Evolutionary conservation across 345 rosid genomes (phyloP), one percentile per base, ranked within the genome.

Genomic region (Toxicodendron radicans): DNA sequence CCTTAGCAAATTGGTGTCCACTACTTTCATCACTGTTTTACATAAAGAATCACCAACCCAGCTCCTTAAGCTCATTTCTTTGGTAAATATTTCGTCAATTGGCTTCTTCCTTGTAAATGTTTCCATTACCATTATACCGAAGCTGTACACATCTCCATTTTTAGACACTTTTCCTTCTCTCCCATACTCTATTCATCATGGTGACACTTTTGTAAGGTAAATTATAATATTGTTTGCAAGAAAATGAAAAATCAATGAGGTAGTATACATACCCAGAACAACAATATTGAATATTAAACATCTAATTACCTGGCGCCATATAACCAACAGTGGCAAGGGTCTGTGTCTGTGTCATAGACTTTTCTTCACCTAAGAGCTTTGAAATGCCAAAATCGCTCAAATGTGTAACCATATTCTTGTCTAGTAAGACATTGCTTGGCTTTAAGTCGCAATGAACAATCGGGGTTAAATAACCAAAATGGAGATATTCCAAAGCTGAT

Each of bases 401-500:
- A 30, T 49, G 71, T 5, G 43, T 58, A 23, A 66, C 71, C 71
- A 49, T 27, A 8, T 24, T 16, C 49, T 67, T 43, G 1, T 67
- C 59, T 30, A 51, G 23, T 58, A 67, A 14, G 1, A 51, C 41
- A 18, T 67, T 67, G 59, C 45, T 48, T 0, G 75, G 75, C 23
- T 77, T 71, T 23, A 77, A 57, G 49, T 77, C 79, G 2, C 79
- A 71, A 0, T 71, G 72, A 18, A 64, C 45, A 0, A 76, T 10
- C 0, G 79, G 60, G 5, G 52, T 46, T 48, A 43, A 16, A 20
- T 45, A 7, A 16, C 67, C 66, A 12, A 33, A 63, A 35, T 35
- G 75, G 14, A 76, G 78, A 54, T 75, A 75, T 27, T 75, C 78
- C 33, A 75, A 7, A 12, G 62, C 78, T n/a, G 49, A 53, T 18